Evolutionary conservation across 345 rosid genomes (phyloP).

Genomic region (Syzygium aqueum): DNA sequence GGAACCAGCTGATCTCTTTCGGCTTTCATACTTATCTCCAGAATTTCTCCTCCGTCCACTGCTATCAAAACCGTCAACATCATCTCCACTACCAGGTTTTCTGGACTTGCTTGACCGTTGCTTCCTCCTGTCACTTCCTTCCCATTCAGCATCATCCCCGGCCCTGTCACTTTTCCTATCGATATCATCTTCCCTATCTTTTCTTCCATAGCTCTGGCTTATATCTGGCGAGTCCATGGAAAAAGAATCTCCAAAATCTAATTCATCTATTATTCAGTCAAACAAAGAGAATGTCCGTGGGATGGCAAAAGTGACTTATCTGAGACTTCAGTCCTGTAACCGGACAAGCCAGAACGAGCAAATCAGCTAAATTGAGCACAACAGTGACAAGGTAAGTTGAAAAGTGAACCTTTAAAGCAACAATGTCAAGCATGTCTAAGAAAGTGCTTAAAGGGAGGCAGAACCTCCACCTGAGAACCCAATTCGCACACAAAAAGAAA

Average conservation of each 20-base stretch:
- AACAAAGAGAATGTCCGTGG: neutral
- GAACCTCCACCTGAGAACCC: neutral
- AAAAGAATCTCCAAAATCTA: neutral
- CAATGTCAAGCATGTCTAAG: neutral
- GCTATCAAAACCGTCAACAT: conserved; percentile 41
- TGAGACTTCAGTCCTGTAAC: neutral
- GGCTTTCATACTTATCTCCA: conserved; percentile 47
- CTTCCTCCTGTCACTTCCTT: conserved; percentile 48
- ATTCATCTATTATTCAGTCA: neutral
- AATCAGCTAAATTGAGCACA: neutral
- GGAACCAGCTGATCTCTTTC: conserved; percentile 55
- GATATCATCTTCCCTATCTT: conserved; percentile 22
- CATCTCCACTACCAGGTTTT: conserved; percentile 44
- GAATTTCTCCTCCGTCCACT: conserved; percentile 48
- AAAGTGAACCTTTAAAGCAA: neutral
- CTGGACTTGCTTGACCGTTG: conserved; percentile 57
- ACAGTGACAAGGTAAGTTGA: neutral
- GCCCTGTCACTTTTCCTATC: conserved; percentile 34
- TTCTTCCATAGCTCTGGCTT: conserved; percentile 26
- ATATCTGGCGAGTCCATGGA: conserved; percentile 63
- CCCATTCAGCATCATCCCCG: conserved; percentile 55
- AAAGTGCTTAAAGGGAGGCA: neutral
- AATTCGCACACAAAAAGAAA: neutral
- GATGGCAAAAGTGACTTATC: neutral
- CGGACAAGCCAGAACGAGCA: neutral